Conservation (phyloP, 2,329 filamentous ascomycete genomes). For the Stemphylium lycopersici region DNA sequence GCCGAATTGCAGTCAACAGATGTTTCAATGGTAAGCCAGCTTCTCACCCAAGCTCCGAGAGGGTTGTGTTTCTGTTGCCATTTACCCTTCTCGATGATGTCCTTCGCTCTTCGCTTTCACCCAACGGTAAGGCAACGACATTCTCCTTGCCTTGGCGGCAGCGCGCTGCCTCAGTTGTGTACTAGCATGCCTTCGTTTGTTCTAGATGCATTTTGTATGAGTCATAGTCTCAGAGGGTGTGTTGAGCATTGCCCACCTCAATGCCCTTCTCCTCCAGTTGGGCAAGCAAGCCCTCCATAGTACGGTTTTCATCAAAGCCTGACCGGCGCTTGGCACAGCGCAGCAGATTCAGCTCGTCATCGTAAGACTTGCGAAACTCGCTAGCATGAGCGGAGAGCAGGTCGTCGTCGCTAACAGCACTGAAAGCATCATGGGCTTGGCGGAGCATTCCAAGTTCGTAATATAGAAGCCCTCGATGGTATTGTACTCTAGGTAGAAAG, state of each 20-base stretch:
- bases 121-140: constrained; percentile 30
- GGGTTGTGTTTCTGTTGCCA: not conserved
- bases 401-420: constrained; percentile 9
- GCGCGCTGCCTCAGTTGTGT: constrained; percentile 30
- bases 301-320: constrained; percentile 39
- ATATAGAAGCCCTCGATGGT: constrained; percentile 32
- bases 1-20: not conserved
- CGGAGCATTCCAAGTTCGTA: constrained; percentile 31
- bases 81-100: not conserved
- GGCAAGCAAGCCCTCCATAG: constrained; percentile 23
- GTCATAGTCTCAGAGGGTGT: too few relatives aligned
- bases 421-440: constrained; percentile 31
- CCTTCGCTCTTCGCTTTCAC: constrained; percentile 11
- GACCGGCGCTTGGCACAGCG: constrained; percentile 24
- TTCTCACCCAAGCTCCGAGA: too few relatives aligned
- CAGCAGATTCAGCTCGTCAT: constrained; percentile 27
- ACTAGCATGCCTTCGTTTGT: constrained; percentile 30
- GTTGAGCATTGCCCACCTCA: constrained; percentile 8
- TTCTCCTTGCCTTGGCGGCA: constrained; percentile 29
- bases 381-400: constrained; percentile 13
- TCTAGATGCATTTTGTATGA: constrained; percentile 17
- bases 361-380: constrained; percentile 22
- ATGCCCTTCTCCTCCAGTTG: constrained; percentile 21
- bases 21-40: not conserved
- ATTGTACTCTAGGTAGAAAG: constrained; percentile 34